These are phyloP conservation scores for Irpex sp. DNA, from an alignment of 1,284 basidiomycete genomes.

Conservation along the genomic window DNA sequence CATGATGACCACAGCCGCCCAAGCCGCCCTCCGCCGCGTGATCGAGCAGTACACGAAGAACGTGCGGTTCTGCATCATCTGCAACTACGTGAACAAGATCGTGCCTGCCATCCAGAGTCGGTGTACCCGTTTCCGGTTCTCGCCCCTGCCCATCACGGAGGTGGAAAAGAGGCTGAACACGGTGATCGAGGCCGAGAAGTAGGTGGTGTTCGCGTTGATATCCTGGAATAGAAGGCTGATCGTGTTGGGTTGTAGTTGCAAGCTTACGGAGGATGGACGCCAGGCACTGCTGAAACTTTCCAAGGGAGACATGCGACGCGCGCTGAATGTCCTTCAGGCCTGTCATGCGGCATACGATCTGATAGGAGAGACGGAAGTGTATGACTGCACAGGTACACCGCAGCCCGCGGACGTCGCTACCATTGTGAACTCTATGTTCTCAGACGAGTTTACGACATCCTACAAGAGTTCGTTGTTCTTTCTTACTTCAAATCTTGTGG, in stretches of 20 bases:
- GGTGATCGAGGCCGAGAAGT: slow-evolving; percentile 88
- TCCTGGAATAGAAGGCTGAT: no score
- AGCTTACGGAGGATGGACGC: slow-evolving; percentile 82
- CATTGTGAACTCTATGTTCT: slow-evolving; percentile 94
- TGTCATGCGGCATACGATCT: slow-evolving; percentile 94
- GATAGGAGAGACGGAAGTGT: slow-evolving; percentile 88
- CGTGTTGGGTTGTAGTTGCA: slow-evolving; percentile 52
- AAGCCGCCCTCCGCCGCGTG: slow-evolving; percentile 91
- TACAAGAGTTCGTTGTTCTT: slow-evolving; percentile 61
- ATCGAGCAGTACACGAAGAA: slow-evolving; percentile 99
- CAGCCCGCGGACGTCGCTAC: slow-evolving; percentile 92
- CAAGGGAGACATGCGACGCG: slow-evolving; percentile 96
- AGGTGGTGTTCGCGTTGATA: slow-evolving; percentile 21
- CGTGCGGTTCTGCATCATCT: slow-evolving; percentile 98
- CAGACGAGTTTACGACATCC: slow-evolving; percentile 92
- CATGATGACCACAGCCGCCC: slow-evolving; percentile 99
- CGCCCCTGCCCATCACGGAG: slow-evolving; percentile 84
- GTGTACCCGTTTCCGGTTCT: slow-evolving; percentile 96
- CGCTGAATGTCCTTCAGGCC: slow-evolving; percentile 94
- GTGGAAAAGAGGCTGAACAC: slow-evolving; percentile 78
- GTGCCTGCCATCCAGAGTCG: slow-evolving; percentile 97
- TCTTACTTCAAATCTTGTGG: no score
- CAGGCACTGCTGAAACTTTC: slow-evolving; percentile 89
- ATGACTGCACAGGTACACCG: slow-evolving; percentile 95
- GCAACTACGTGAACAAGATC: slow-evolving; percentile 99